Evolutionary conservation across 2,329 filamentous ascomycete genomes (phyloP), one percentile per base, ranked within the genome.

Genomic region (Salinomyces thailandicus): DNA sequence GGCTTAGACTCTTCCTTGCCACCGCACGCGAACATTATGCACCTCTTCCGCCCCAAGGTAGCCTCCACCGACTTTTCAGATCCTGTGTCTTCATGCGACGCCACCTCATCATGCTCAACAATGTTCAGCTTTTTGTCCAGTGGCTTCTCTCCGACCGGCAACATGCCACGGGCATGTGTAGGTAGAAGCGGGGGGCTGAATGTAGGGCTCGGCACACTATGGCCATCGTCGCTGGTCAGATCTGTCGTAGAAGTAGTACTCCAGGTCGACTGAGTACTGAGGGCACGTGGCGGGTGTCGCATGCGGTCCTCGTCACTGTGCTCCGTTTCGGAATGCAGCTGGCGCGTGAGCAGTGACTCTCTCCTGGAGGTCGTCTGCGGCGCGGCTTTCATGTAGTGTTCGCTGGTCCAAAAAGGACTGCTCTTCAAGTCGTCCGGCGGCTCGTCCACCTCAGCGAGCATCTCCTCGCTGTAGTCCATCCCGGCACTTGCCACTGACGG

Each of bases 21-120:
- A 22, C 74, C 79, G 57, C 89, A 96, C 20, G 85, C 86, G 59
- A 96, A 96, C 41, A 82, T 89, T 49, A 96, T 95, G 60, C 84
- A 89, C 42, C 87, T 77, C 64, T 87, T 94, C 53, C 84, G 81
- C 33, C 77, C 79, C 35, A 79, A 62, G 8, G 66, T 69, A n/a
- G 71, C 73, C 53, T 80, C 77, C 1, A 81, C 66, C 20, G 69
- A 65, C 11, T 72, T 66, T 52, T 81, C 75, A 3, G 52, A 39
- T 29, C 50, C 57, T 11, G 54, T 53, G 4, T 46, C 42, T 14
- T 56, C 45, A 26, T 48, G 43, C 53, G 18, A 24, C 12, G 35
- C 36, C 18, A 37, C 19, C 8, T 58, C 56, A 5, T 63, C 60
- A 18, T 60, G 57, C 6, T 49, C 57, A 17, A 61, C 43, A 12